phyloP scores from a whole-genome alignment of 345 rosid species.

The Sisymbrium altissimum region DNA sequence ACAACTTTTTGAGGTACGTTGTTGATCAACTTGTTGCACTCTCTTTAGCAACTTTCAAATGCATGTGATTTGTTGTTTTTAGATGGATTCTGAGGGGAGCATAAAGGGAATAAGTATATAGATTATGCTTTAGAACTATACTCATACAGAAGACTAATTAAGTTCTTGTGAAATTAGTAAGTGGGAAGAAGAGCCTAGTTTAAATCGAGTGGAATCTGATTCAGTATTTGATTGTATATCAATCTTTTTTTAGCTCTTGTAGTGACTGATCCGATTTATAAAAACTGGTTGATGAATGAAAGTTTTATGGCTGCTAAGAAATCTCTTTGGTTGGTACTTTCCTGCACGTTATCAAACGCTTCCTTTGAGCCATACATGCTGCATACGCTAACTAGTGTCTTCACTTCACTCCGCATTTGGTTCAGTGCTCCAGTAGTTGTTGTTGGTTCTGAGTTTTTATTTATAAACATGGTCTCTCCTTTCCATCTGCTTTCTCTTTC shows the following conservation, averaged over 20 bases:
- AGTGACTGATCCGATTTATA: too few relatives aligned
- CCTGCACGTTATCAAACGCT: neutral
- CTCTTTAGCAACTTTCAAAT: neutral
- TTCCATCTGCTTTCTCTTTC: neutral
- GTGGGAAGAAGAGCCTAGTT: too few relatives aligned
- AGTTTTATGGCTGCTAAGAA: too few relatives aligned
- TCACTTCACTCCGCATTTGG: neutral
- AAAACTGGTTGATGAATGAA: too few relatives aligned
- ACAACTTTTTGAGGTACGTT: constrained; percentile 96
- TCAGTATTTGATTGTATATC: too few relatives aligned
- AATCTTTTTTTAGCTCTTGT: too few relatives aligned
- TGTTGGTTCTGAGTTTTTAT: neutral
- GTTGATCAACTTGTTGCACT: constrained; percentile 74
- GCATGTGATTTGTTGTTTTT: neutral
- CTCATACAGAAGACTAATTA: neutral
- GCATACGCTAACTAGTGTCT: constrained; percentile 1
- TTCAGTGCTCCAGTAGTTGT: neutral
- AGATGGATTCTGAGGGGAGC: neutral
- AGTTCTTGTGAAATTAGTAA: too few relatives aligned
- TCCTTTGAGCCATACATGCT: neutral
- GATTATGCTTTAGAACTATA: neutral
- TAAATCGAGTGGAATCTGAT: too few relatives aligned
- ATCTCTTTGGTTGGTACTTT: neutral
- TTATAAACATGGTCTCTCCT: neutral
- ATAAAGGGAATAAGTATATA: neutral